Percentiles rank a stretch among this genome's conserved stretches.
Evolutionary conservation across 352 stramenopile species (phyloP).

Genomic region (Phytopythium vexans): DNA sequence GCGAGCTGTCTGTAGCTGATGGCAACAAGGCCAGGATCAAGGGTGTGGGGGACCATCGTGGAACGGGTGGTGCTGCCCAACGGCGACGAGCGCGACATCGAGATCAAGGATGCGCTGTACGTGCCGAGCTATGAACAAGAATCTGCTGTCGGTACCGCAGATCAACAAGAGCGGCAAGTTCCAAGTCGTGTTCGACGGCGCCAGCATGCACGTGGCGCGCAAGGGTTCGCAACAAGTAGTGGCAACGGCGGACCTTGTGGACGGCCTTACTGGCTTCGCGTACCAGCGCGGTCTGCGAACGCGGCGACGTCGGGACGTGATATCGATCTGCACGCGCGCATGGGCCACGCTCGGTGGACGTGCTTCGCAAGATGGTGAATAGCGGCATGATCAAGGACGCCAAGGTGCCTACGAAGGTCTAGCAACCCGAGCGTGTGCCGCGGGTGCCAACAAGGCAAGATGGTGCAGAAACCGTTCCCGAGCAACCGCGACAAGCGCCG

Average conservation of each 20-base stretch:
- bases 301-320: neutral
- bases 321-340: constrained; percentile 8
- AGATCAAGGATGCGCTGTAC: constrained; percentile 12
- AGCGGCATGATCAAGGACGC: too few species aligned
- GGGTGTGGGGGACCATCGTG: too few species aligned
- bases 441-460: constrained; percentile 13
- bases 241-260: constrained; percentile 1
- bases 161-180: too few species aligned
- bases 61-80: constrained; percentile 8
- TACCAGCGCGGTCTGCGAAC: neutral
- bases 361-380: constrained; percentile 13
- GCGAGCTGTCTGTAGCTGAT: too few species aligned
- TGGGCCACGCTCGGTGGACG: constrained; percentile 8
- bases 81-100: constrained; percentile 6
- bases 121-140: constrained; percentile 12
- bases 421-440: constrained; percentile 6
- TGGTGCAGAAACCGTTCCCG: constrained; percentile 6
- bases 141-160: constrained; percentile 1
- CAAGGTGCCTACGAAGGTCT: too few species aligned
- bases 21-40: too few species aligned
- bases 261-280: constrained; percentile 7
- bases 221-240: constrained; percentile 4
- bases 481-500: constrained; percentile 4
- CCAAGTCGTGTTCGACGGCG: too few species aligned
- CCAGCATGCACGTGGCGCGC: too few species aligned